Conservation (phyloP, 2,329 filamentous ascomycete species). For the Curvularia verruculosa region DNA sequence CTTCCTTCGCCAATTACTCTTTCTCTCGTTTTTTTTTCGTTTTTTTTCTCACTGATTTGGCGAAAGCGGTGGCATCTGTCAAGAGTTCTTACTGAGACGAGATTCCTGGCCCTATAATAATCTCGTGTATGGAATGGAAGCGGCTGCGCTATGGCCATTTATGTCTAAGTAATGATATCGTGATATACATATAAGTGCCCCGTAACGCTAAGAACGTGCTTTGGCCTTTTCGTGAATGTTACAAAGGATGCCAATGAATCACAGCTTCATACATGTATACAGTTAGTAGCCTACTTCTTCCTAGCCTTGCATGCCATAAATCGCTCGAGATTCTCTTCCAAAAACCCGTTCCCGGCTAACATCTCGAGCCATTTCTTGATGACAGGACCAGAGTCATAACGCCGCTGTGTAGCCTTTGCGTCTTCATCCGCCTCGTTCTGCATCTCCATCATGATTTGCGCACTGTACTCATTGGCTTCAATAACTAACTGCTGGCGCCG, state of each 20-base stretch:
- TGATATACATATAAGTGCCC: background rate
- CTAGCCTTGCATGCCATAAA: slow-evolving; percentile 23
- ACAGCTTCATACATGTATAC: background rate
- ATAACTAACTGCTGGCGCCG: slow-evolving; percentile 22
- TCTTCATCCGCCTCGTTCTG: slow-evolving; percentile 56
- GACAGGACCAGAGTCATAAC: slow-evolving; percentile 72
- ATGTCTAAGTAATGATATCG: background rate
- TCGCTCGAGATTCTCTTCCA: slow-evolving; percentile 50
- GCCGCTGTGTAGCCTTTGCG: slow-evolving; percentile 60
- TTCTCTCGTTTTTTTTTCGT: no score
- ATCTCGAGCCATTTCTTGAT: slow-evolving; percentile 72
- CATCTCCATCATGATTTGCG: slow-evolving; percentile 57
- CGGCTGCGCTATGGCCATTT: background rate
- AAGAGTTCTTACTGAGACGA: background rate
- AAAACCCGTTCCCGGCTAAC: slow-evolving; percentile 69
- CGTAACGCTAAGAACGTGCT: background rate
- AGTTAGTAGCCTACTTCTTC: background rate
- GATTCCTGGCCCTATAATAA: background rate
- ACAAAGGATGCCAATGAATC: background rate
- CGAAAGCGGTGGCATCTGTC: background rate
- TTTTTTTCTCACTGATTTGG: no score
- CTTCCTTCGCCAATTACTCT: background rate
- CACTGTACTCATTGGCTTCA: slow-evolving; percentile 40
- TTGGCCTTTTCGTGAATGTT: background rate
- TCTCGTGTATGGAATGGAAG: background rate